Evolutionary conservation across 345 rosid species (phyloP), one percentile per base, ranked within the genome.

Genomic region (Dovyalis caffra): DNA sequence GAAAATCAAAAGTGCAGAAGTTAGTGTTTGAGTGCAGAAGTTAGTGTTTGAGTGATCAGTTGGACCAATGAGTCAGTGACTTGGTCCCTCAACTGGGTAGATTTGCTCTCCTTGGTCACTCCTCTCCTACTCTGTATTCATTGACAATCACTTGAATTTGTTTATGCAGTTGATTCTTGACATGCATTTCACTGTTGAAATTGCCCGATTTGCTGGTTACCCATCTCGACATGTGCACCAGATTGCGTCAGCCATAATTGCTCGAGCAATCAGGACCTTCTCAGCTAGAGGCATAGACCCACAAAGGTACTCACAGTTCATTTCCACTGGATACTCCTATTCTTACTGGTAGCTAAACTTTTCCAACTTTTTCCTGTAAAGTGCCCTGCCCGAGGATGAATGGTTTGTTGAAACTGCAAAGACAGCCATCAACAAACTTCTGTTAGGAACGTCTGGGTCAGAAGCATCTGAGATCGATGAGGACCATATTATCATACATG

Each of bases 181-280:
- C 77, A 95, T 95, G 99, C 97, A 93, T 81, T 95, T 95, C 85
- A 95, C 99, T n/a, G 97, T 95, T 57, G 99, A 95, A 86, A 91
- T 95, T 76, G 99, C 99, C 3, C 88, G 95, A 63, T 95, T 88
- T 69, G 99, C 99, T 21, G 98, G 99, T 20, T 95, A 93, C 80
- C 98, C 97, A 32, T 93, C 86, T 70, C 83, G 94, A 56, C 86
- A 88, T 53, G 90, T 88, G 26, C 97, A 93, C 76, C 96, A 89
- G 86, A 88, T 89, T 77, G 97, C 97, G 62, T 87, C 96, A 10
- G 95, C 91, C 5, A 89, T 95, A 79, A 95, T 87, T 75, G 91
- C 90, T 64, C 88, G 94, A n/a, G 98, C 96, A 76, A 90, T 93
- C 76, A 74, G 77, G 82, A 89, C 96, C 38, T 93, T 91, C 76